Base-by-base conservation (phyloP, 352 stramenopile genomes). In the Pythium volutum region DNA sequence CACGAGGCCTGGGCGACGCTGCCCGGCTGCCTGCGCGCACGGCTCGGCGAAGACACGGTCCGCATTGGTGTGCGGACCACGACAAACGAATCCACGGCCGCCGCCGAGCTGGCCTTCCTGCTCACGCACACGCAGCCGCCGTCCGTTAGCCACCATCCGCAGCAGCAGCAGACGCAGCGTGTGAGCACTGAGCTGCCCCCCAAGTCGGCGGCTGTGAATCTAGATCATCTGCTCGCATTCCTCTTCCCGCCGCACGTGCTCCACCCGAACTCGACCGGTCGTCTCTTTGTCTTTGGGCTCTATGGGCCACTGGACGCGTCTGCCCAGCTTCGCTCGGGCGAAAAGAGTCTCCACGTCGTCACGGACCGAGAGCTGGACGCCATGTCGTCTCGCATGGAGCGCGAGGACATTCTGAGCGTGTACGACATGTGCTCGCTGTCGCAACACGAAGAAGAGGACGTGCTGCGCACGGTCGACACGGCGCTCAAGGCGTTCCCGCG, bases 341-440 rank as follows among this genome's bases (percentile, higher is more conserved):
- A 88, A 26, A 77, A 78, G 23, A 80, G 82, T 0, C 41, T 75
- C 18, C 80, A 92, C 59, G 71, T 90, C 16, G 73, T 96, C 50
- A 85, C 76, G 5, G 82, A 92, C 57, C 64, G 70, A 9, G 87
- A 96, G 64, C 62, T 95, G 16, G 77, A 86, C 33, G 81, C 77
- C 5, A 94, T 96, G 85, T 84, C 79, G 41, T 61, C 63, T 16
- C 75, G 82, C 48, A 91, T 95, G 66, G 81, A 95, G 65, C 72
- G 77, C 9, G 84, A 93, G 47, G 87, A 96, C 55, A 87, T 94
- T 7, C 58, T 95, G n/a, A 69, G 65, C 6, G 82, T 94, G 18
- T 91, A 91, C 53, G 58, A 70, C 27, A 79, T 86, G 66, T 76
- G 71, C 48, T 83, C 70, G 38, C 46, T 92, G 31, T 81, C 88